Percentiles rank a stretch among this genome's conserved stretches.
Evolutionary conservation across 345 rosid genomes (phyloP).

Genomic region (Geranium rotundifolium): DNA sequence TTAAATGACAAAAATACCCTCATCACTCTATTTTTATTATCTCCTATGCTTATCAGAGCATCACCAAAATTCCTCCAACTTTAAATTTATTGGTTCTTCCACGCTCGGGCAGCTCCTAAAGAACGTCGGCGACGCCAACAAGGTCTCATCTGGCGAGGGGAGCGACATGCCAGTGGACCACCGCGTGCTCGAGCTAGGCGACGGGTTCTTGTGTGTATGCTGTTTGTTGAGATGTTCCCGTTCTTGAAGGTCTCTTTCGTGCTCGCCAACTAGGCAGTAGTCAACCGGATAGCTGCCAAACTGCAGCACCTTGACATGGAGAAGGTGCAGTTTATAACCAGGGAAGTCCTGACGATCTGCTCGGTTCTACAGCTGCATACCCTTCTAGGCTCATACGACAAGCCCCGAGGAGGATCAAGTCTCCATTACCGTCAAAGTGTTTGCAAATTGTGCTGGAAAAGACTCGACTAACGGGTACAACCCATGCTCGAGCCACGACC

Average conservation of each 20-base stretch:
- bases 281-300: conserved; percentile 57
- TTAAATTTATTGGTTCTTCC: too few species aligned
- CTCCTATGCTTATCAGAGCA: too few species aligned
- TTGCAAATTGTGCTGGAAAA: conserved; percentile 38
- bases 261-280: conserved; percentile 69
- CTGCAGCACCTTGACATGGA: conserved; percentile 63
- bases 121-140: too few species aligned
- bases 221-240: conserved; percentile 72
- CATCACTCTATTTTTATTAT: too few species aligned
- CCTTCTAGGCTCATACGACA: conserved; percentile 58
- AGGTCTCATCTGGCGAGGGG: too few species aligned
- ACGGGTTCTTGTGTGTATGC: conserved; percentile 35
- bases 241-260: conserved; percentile 65
- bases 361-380: conserved; percentile 74
- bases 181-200: too few species aligned
- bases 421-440: conserved; percentile 24
- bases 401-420: conserved; percentile 27
- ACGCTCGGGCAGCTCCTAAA: too few species aligned
- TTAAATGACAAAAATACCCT: too few species aligned
- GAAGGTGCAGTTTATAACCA: conserved; percentile 72
- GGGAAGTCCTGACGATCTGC: conserved; percentile 89
- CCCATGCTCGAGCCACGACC: conserved; percentile 62
- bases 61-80: too few species aligned
- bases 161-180: too few species aligned
- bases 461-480: conserved; percentile 34